These are phyloP conservation scores for Beauveria sp. DNA, from an alignment of 2,329 filamentous ascomycete genomes.

Conservation along the genomic window DNA sequence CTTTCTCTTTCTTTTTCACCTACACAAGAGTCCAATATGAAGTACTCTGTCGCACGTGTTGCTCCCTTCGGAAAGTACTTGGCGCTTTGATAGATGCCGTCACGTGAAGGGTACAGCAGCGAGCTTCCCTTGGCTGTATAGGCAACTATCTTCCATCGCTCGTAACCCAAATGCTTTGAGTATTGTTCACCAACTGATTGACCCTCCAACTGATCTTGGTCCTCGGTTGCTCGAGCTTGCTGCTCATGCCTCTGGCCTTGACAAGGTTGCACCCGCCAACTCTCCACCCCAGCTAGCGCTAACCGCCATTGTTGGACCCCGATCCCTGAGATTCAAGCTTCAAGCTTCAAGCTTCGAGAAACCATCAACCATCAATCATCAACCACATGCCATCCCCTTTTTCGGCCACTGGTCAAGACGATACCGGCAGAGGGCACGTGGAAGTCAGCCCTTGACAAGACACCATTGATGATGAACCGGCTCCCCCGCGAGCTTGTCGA, in stretches of 20 bases:
- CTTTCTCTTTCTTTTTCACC: too few relatives aligned
- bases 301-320: not conserved
- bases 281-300: not conserved
- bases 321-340: not conserved
- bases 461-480: slow-evolving; percentile 29
- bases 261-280: not conserved
- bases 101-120: not conserved
- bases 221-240: too few relatives aligned
- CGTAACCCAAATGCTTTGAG: not conserved
- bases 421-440: not conserved
- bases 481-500: slow-evolving; percentile 42
- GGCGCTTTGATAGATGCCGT: not conserved
- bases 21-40: too few relatives aligned
- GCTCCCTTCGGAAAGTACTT: not conserved
- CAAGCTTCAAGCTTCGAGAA: not conserved
- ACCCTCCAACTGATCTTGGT: not conserved
- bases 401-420: not conserved
- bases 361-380: not conserved
- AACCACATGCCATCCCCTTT: not conserved
- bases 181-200: not conserved
- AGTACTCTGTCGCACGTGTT: not conserved
- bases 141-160: not conserved
- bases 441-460: too few relatives aligned
- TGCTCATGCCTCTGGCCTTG: not conserved
- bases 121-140: not conserved